Evolutionary conservation across 345 rosid species (phyloP), one percentile per base, ranked within the genome.

Genomic region (Hibiscus trionum): DNA sequence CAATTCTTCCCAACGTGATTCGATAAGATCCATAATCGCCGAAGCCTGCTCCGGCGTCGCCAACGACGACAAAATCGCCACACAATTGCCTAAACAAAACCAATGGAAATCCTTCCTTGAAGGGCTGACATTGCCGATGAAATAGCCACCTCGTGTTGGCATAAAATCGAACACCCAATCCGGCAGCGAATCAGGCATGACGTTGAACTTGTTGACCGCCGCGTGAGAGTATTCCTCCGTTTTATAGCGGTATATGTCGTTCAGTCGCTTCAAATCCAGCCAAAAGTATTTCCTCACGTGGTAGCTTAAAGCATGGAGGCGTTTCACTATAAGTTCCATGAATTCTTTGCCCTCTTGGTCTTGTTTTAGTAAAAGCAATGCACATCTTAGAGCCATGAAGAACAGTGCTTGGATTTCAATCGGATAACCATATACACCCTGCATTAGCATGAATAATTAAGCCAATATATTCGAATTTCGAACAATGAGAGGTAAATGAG

Each of bases 21-120:
- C 90, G 1, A 87, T 82, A 72, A 89, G 86, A 72, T 89, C 95
- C 91, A 86, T 87, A 24, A 89, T 87, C 8, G 95, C 91, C 10
- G 82, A 61, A 0, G 89, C 77, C 69, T 87, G 95, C 73, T 89
- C 91, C 14, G 82, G 87, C 1, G 87, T 87, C 0, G 94, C 83
- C 66, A 86, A 70, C 12, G 90, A 87, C n/a, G 86, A 83, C 66
- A 89, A 74, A 16, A 86, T 86, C 15, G 91, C 88, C 42, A 83
- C 69, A 47, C 94, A 89, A 63, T 89, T 87, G 5, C 91, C 90
- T 56, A 86, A 76, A 66, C 86, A 85, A 56, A 89, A 87, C 93
- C 91, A 89, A 71, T 88, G 86, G 62, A 89, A 87, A 66, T 85
- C 93, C 91, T 87, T 87, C 42, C 72, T 83, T 4, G 88, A 85